phyloP scores from a whole-genome alignment of 2,329 filamentous ascomycete species.

The Ascocoryne sarcoides region DNA sequence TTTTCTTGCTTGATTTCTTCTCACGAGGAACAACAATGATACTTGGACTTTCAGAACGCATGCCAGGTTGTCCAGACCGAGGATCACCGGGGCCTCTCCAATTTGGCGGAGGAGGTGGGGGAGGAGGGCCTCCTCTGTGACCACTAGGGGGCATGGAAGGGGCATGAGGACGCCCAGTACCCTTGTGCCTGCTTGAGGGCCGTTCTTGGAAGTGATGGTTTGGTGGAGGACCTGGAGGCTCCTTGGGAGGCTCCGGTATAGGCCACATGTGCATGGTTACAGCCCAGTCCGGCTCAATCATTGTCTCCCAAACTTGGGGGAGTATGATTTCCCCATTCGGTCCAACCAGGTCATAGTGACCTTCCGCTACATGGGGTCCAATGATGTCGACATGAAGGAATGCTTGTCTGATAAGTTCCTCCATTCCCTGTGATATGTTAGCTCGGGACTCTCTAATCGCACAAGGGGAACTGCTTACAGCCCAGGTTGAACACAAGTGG shows the following conservation, averaged over 20 bases:
- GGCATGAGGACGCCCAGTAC: conserved; percentile 8
- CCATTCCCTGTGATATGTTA: conserved; percentile 58
- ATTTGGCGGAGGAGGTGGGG: conserved; percentile 12
- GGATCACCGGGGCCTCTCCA: conserved; percentile 6
- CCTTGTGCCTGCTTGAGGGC: conserved; percentile 7
- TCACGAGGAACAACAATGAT: neutral
- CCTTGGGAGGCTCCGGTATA: conserved; percentile 37
- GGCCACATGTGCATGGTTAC: conserved; percentile 63
- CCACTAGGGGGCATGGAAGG: conserved; percentile 8
- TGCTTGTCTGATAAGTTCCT: conserved; percentile 76
- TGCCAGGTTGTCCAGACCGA: neutral
- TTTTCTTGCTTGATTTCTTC: conserved; percentile 2
- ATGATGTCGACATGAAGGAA: conserved; percentile 72
- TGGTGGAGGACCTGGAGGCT: conserved; percentile 9
- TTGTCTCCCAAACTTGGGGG: conserved; percentile 72
- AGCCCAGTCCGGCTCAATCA: conserved; percentile 68
- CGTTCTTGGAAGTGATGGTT: conserved; percentile 11
- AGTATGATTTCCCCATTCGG: conserved; percentile 78
- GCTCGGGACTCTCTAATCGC: too few species aligned
- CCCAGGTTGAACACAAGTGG: conserved; percentile 75
- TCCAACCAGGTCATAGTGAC: conserved; percentile 72
- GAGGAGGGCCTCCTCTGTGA: conserved; percentile 11
- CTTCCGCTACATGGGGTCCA: conserved; percentile 65
- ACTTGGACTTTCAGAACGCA: neutral
- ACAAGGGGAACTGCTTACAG: conserved; percentile 50